Conservation (phyloP, 306 rosid species). For the Vigna nakashimae region DNA sequence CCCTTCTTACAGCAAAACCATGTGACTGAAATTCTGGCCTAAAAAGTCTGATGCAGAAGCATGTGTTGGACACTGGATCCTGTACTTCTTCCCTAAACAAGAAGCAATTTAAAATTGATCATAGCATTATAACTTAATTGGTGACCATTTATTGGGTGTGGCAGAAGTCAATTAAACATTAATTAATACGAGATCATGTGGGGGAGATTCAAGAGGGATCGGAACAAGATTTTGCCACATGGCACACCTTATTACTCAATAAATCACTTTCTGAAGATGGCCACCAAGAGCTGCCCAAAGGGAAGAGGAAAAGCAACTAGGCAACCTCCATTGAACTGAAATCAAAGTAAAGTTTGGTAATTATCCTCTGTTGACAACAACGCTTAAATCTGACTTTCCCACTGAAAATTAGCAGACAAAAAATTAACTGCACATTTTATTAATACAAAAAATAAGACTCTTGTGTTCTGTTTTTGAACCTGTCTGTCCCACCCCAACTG, state of each 20-base stretch:
- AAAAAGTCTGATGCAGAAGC: not conserved
- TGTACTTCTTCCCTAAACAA: slow-evolving; percentile 29
- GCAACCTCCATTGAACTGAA: slow-evolving; percentile 55
- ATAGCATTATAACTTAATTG: not conserved
- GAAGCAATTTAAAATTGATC: not conserved
- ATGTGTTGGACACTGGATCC: not conserved
- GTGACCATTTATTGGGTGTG: slow-evolving; percentile 24
- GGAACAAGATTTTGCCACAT: slow-evolving; percentile 41
- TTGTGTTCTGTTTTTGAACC: slow-evolving; percentile 34
- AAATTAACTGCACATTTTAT: not conserved
- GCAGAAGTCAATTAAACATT: slow-evolving; percentile 42
- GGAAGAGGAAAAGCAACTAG: slow-evolving; percentile 52
- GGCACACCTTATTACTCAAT: slow-evolving; percentile 30
- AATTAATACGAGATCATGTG: slow-evolving; percentile 38
- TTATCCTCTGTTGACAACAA: slow-evolving; percentile 49
- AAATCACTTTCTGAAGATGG: slow-evolving; percentile 50
- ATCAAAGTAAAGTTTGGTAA: slow-evolving; percentile 55
- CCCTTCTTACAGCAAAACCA: slow-evolving; percentile 4
- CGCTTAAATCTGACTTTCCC: slow-evolving; percentile 49
- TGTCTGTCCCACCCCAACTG: slow-evolving; percentile 56
- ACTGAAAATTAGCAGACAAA: slow-evolving; percentile 41
- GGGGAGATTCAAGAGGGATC: slow-evolving; percentile 47
- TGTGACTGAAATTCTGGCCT: not conserved
- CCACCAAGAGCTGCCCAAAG: slow-evolving; percentile 44
- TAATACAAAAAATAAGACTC: slow-evolving; percentile 23